Base-by-base conservation (phyloP, 2,329 filamentous ascomycete genomes). In the Plectosphaerella sp. region DNA sequence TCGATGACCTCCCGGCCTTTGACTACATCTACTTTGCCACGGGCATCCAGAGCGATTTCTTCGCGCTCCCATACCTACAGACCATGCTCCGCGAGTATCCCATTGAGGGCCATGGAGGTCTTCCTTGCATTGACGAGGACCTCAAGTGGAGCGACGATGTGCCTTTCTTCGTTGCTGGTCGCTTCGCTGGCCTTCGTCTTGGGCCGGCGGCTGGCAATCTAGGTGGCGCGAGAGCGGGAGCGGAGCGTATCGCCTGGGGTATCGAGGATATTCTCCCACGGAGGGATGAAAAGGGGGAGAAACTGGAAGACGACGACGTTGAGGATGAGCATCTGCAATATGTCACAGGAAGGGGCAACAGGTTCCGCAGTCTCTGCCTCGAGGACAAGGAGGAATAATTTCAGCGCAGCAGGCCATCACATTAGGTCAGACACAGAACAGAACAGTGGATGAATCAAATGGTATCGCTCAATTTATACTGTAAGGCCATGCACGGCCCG, bases 1-100 rank as follows among this genome's bases (percentile, higher is more conserved):
- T 82, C 14, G 68, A 68, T 1, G 62, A 67, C 3, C 64, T 88
- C 11, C 83, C 85, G 0, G 66, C 70, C 0, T 77, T 85, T 47
- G 76, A 91, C 64, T 88, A 87, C 66, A 82, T 91, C 56, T 88
- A 88, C 67, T 89, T 87, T 61, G 88, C 89, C 14, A 93, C 89
- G 0, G 89, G 89, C 0, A 80, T 88, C 39, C 77, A 83, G 47
- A 80, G 82, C 0, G 76, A 91, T 57, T 80, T 90, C 24, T 62
- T 68, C 1, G 73, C 74, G 2, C 72, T 91, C 20, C 78, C 84
- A 0, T 83, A 84, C 52, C 69, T 93, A 12, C 68, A 81, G 52
- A 78, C 72, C 0, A 79, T 93, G 62, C 67, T 80, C 9, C 56
- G 70, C 3, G 75, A 82, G 16, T 74, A 86, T 55, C 87, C 87